Conservation (phyloP, 139 green algal species). For the Closterium sp. region DNA sequence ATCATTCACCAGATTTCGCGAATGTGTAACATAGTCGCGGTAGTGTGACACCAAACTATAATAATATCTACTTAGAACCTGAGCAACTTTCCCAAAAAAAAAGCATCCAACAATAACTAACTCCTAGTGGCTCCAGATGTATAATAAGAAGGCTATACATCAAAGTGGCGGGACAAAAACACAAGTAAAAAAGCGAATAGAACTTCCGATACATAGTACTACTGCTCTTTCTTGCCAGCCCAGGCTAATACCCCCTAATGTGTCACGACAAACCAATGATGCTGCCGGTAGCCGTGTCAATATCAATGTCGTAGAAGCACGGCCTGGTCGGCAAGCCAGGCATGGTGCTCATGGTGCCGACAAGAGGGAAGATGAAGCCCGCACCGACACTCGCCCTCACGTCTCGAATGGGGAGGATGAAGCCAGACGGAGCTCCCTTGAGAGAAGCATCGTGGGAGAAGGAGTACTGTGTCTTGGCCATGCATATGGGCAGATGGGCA, state of each 20-base stretch:
- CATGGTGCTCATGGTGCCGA: conserved; percentile 94
- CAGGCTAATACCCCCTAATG: not conserved
- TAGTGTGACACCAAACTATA: too few species aligned
- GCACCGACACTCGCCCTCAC: conserved; percentile 82
- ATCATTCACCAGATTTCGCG: too few species aligned
- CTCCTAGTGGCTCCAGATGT: too few species aligned
- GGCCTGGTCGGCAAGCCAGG: conserved; percentile 57
- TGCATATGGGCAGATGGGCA: conserved; percentile 92
- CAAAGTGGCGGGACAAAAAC: too few species aligned
- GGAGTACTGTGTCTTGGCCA: conserved; percentile 99
- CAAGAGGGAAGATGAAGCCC: conserved; percentile 88
- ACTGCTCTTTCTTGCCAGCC: too few species aligned
- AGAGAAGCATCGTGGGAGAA: conserved; percentile 79
- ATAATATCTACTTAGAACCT: too few species aligned
- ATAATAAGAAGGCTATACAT: too few species aligned
- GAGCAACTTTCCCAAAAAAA: too few species aligned
- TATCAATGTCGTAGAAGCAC: conserved; percentile 54
- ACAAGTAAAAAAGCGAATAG: too few species aligned
- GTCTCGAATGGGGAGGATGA: conserved; percentile 87
- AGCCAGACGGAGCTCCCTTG: conserved; percentile 77
- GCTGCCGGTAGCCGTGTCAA: conserved; percentile 31
- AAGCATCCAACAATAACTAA: too few species aligned
- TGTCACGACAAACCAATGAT: conserved; percentile 36
- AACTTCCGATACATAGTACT: too few species aligned
- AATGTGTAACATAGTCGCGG: too few species aligned